These are phyloP conservation scores for Zygosaccharomyces sapae DNA, from an alignment of 1,139 yeast genomes.

Conservation along the genomic window DNA sequence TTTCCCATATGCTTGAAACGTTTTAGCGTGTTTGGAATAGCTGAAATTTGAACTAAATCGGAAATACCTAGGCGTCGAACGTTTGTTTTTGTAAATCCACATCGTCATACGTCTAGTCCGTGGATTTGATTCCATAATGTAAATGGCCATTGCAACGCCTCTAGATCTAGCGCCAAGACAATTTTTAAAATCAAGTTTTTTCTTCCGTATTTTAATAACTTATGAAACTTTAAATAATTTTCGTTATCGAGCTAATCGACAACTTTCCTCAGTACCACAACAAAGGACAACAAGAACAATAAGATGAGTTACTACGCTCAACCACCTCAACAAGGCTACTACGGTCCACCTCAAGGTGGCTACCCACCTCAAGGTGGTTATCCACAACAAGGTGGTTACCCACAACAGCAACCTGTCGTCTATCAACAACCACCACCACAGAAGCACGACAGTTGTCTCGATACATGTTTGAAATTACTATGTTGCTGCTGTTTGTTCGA, in stretches of 20 bases:
- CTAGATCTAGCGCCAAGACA: neutral
- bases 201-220: too few species aligned
- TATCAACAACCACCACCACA: slow-evolving; percentile 40
- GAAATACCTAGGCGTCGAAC: neutral
- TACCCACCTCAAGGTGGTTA: slow-evolving; percentile 30
- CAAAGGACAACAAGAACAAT: neutral
- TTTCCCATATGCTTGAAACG: neutral
- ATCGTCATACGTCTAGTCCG: neutral
- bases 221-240: too few species aligned
- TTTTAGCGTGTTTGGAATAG: neutral
- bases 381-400: slow-evolving; percentile 34
- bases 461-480: slow-evolving; percentile 39
- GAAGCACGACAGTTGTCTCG: slow-evolving; percentile 36
- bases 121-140: neutral
- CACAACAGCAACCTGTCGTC: slow-evolving; percentile 40
- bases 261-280: neutral
- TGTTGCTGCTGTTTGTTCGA: slow-evolving; percentile 41
- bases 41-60: neutral
- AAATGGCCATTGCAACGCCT: neutral
- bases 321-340: slow-evolving; percentile 9
- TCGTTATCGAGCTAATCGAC: too few species aligned
- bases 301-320: slow-evolving; percentile 18
- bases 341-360: slow-evolving; percentile 35
- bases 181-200: too few species aligned
- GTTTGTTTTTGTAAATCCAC: neutral